Evolutionary conservation across 768 basidiomycete genomes (phyloP).

Genomic region (Serendipita vermifera): DNA sequence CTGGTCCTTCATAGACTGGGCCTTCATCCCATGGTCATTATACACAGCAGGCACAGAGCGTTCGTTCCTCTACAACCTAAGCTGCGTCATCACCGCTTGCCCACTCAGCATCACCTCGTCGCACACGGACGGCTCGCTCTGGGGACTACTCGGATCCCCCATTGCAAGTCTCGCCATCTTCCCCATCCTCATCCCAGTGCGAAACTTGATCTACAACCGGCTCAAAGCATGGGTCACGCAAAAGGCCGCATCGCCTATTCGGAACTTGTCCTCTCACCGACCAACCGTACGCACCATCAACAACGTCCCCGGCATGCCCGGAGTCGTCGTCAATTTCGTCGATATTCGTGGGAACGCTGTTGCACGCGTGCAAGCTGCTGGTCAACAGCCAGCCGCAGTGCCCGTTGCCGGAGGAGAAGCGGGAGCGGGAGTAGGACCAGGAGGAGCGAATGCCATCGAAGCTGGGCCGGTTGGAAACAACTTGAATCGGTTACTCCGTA

Average conservation of each 20-base stretch:
- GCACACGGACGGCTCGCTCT: background rate
- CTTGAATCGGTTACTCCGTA: background rate
- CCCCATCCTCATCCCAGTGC: background rate
- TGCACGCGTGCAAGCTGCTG: background rate
- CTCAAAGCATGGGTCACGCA: background rate
- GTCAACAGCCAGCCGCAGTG: background rate
- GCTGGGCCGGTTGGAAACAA: slow-evolving; percentile 5
- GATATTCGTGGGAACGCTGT: background rate
- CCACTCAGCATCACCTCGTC: background rate
- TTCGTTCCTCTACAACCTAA: background rate
- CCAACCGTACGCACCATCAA: too few species aligned
- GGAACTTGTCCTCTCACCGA: background rate
- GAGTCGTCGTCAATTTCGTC: background rate
- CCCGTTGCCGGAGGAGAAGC: background rate
- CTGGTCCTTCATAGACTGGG: background rate
- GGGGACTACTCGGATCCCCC: background rate
- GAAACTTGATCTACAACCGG: background rate
- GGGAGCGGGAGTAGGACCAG: background rate
- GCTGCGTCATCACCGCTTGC: background rate
- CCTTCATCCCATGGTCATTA: slow-evolving; percentile 1
- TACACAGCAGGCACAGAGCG: background rate
- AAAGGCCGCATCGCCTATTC: background rate
- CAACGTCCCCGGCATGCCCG: background rate
- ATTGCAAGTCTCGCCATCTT: background rate
- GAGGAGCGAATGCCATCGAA: too few species aligned